A percentile compares a stretch with the other conserved stretches of the same genome.
Evolutionary conservation across 345 rosid species (phyloP).

Genomic region (Cardiospermum halicacabum): DNA sequence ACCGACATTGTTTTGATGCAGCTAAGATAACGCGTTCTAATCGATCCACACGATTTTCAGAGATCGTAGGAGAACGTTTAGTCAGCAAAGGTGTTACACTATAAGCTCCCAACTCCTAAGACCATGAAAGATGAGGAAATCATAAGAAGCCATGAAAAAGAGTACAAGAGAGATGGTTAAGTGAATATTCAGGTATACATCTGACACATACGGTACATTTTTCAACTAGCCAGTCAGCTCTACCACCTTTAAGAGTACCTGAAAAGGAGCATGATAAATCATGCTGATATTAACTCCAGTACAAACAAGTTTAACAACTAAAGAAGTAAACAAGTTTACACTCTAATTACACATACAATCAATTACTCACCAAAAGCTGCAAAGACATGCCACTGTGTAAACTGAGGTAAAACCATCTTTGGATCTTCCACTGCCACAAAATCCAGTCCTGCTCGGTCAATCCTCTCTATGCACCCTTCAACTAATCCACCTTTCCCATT

Average conservation of each 20-base stretch:
- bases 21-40: slow-evolving; percentile 74
- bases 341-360: neutral
- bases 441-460: slow-evolving; percentile 62
- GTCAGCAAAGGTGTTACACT: slow-evolving; percentile 84
- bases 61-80: slow-evolving; percentile 62
- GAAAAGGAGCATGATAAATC: slow-evolving; percentile 16
- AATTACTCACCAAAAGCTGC: slow-evolving; percentile 78
- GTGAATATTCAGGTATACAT: neutral
- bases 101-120: slow-evolving; percentile 80
- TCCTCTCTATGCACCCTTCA: slow-evolving; percentile 54
- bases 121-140: slow-evolving; percentile 2
- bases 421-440: slow-evolving; percentile 64
- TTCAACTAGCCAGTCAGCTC: slow-evolving; percentile 96
- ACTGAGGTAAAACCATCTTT: slow-evolving; percentile 41
- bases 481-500: slow-evolving; percentile 83
- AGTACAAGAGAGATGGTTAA: neutral
- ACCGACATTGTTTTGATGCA: slow-evolving; percentile 75
- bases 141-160: slow-evolving; percentile 4
- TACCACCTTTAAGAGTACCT: slow-evolving; percentile 91
- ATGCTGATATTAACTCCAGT: neutral
- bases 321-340: neutral
- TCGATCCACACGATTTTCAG: slow-evolving; percentile 74
- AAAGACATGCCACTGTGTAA: slow-evolving; percentile 68
- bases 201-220: slow-evolving; percentile 71
- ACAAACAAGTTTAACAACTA: too few species aligned